A percentile compares a stretch with the other conserved stretches of the same genome.
phyloP scores from a whole-genome alignment of 177 flowering plant genomes.

The Vitis hybrid region DNA sequence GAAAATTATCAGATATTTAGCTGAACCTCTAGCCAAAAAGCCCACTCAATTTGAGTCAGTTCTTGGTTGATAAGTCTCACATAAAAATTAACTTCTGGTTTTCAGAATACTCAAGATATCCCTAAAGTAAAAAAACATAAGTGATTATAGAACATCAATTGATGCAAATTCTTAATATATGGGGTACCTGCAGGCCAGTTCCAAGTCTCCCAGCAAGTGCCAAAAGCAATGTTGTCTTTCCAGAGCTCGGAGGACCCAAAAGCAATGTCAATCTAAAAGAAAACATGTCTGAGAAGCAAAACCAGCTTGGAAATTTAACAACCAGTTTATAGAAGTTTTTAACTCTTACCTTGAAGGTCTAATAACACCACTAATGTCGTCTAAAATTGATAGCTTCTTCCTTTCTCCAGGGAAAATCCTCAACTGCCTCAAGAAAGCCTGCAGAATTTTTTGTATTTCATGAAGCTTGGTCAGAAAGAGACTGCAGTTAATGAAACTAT shows the following conservation, averaged over 20 bases:
- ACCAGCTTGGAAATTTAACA: not conserved
- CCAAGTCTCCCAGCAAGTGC: constrained; percentile 93
- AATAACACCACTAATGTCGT: constrained; percentile 72
- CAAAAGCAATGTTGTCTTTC: constrained; percentile 92
- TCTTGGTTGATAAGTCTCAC: no score
- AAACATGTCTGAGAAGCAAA: constrained; percentile 6
- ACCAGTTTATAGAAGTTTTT: not conserved
- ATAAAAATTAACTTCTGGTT: no score
- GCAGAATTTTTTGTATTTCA: constrained; percentile 5
- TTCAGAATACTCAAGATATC: not conserved
- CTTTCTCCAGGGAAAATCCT: constrained; percentile 58
- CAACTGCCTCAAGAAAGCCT: constrained; percentile 80
- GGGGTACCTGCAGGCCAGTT: constrained; percentile 63
- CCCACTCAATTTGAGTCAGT: no score
- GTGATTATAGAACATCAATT: not conserved
- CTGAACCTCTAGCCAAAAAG: no score
- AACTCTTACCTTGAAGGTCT: constrained; percentile 78
- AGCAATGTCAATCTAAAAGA: constrained; percentile 78
- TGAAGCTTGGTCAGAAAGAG: not conserved
- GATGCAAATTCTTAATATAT: not conserved
- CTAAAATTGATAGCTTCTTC: constrained; percentile 65
- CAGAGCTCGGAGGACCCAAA: constrained; percentile 98
- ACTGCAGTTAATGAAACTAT: not conserved
- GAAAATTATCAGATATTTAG: no score
- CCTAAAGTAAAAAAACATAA: not conserved